phyloP scores from a whole-genome alignment of 441 rosid species.

The Corymbia calophylla region DNA sequence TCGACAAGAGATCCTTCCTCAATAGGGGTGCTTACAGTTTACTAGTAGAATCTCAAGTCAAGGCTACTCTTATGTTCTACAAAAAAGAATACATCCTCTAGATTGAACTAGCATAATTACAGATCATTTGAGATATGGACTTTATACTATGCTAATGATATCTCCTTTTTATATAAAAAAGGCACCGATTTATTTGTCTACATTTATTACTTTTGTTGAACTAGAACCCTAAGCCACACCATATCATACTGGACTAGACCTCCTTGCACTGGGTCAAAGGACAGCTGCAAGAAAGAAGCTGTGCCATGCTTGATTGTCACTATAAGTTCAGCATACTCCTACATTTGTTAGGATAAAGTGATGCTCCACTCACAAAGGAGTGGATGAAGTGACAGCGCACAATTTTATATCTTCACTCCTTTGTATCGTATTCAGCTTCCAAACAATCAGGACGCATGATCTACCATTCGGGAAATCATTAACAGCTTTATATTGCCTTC shows the following conservation, averaged over 20 bases:
- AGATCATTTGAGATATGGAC: background rate
- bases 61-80: background rate
- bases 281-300: background rate
- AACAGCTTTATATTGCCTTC: background rate
- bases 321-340: background rate
- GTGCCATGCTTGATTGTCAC: background rate
- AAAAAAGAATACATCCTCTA: background rate
- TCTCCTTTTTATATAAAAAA: background rate
- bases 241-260: background rate
- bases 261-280: background rate
- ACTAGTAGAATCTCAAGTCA: background rate
- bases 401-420: background rate
- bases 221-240: background rate
- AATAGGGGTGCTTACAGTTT: background rate
- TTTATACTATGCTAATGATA: background rate
- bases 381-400: background rate
- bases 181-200: background rate
- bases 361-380: background rate
- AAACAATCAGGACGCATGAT: background rate
- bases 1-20: background rate
- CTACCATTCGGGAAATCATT: background rate
- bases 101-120: background rate
- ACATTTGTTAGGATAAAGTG: background rate
- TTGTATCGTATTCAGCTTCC: background rate
- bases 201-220: background rate